phyloP scores from a whole-genome alignment of 345 rosid genomes.

The Corchorus capsularis region DNA sequence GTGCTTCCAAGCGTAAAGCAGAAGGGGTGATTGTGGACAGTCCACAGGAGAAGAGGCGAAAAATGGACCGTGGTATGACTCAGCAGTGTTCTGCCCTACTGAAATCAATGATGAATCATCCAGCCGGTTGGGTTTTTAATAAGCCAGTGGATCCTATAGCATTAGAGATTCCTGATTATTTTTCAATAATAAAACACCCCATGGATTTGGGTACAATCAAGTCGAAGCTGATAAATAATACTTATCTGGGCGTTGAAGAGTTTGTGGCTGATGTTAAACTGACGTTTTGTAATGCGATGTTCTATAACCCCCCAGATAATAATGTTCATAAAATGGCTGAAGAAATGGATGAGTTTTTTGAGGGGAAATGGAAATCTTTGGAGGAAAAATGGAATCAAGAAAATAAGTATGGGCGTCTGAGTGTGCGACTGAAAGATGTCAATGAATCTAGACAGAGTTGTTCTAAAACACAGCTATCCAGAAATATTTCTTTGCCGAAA shows the following conservation, averaged over 20 bases:
- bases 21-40: constrained; percentile 29
- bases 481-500: constrained; percentile 29
- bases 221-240: constrained; percentile 39
- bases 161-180: constrained; percentile 78
- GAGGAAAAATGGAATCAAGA: constrained; percentile 47
- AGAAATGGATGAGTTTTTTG: constrained; percentile 50
- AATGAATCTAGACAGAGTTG: constrained; percentile 33
- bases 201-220: constrained; percentile 91
- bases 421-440: constrained; percentile 32
- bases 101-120: constrained; percentile 41
- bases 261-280: constrained; percentile 81
- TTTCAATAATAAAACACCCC: constrained; percentile 61
- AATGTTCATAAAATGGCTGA: constrained; percentile 55
- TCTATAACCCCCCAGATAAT: constrained; percentile 73
- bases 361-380: constrained; percentile 61
- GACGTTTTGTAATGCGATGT: constrained; percentile 78
- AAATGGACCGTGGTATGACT: constrained; percentile 48
- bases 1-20: constrained; percentile 45
- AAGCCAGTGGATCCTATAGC: constrained; percentile 77
- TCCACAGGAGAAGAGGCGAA: constrained; percentile 53
- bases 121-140: constrained; percentile 57
- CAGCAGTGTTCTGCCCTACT: constrained; percentile 58
- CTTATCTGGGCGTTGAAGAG: constrained; percentile 50
- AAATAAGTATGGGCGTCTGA: constrained; percentile 22
- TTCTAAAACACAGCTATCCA: constrained; percentile 40